Percentiles rank a stretch among this genome's conserved stretches.
These are phyloP conservation scores for Ceratocystis alfenasii DNA, from an alignment of 2,329 filamentous ascomycete species.

Conservation along the genomic window DNA sequence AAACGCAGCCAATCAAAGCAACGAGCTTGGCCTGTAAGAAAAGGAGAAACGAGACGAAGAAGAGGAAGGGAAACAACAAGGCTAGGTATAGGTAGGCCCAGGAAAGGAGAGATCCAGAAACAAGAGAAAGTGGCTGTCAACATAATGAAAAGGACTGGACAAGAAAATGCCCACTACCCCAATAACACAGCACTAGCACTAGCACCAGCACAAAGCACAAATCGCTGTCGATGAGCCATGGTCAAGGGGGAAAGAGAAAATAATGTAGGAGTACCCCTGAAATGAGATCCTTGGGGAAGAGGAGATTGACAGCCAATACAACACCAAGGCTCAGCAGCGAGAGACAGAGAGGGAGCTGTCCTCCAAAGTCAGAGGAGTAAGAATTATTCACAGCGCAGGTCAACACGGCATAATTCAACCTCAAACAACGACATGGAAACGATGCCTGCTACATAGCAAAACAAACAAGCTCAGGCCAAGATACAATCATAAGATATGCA, in stretches of 20 bases:
- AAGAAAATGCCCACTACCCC: constrained; percentile 2
- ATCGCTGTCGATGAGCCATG: constrained; percentile 1
- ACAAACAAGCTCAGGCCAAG: not conserved
- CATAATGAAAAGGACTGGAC: not conserved
- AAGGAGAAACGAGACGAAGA: constrained; percentile 10
- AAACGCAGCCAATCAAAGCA: constrained; percentile 3
- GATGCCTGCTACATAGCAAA: not conserved
- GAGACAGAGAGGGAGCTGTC: not conserved
- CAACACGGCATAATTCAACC: not conserved
- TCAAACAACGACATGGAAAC: not conserved
- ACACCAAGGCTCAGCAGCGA: not conserved
- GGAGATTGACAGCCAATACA: not conserved
- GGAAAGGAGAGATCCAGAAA: constrained; percentile 10
- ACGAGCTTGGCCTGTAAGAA: not conserved
- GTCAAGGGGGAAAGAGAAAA: constrained; percentile 7
- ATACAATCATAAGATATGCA: not conserved
- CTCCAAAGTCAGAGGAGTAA: constrained; percentile 5
- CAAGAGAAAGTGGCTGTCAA: constrained; percentile 11
- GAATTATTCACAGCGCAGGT: not conserved
- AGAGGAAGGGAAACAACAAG: not conserved
- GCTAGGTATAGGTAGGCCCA: constrained; percentile 10
- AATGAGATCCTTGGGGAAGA: not conserved
- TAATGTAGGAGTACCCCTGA: constrained; percentile 7
- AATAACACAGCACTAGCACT: not conserved
- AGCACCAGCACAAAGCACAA: not conserved